A percentile compares a stretch with the other conserved stretches of the same genome.
Evolutionary conservation across 139 green algal species (phyloP).

Genomic region (Pedinophyceae sp.): DNA sequence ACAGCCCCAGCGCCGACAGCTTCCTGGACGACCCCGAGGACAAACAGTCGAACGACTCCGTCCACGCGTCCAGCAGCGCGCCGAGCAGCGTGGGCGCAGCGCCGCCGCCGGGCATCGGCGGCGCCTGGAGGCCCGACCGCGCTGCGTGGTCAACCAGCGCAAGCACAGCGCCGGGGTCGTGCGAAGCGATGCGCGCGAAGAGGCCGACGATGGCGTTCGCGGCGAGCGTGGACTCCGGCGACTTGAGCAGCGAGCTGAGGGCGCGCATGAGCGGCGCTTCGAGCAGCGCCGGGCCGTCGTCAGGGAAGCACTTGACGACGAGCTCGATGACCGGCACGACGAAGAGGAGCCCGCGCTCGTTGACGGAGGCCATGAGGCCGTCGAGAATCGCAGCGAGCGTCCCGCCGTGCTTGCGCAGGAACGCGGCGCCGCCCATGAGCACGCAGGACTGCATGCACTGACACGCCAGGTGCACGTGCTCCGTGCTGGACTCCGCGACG

Average conservation of each 20-base stretch:
- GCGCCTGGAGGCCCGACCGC: too few relatives aligned
- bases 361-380: constrained; percentile 37
- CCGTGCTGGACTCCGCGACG: constrained; percentile 41
- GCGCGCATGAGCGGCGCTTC: neutral
- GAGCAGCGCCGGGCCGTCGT: neutral
- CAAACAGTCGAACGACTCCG: neutral
- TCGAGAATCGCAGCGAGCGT: constrained; percentile 28
- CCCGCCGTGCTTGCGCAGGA: constrained; percentile 41
- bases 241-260: neutral
- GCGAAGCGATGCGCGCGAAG: neutral
- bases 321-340: constrained; percentile 28
- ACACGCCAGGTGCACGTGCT: constrained; percentile 34
- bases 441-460: constrained; percentile 35
- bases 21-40: neutral
- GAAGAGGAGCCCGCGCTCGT: constrained; percentile 41
- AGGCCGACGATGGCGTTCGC: neutral
- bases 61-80: neutral
- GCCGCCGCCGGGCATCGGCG: too few relatives aligned
- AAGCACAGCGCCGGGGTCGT: neutral
- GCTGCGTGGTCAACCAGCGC: too few relatives aligned
- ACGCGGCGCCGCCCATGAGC: constrained; percentile 38
- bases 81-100: too few relatives aligned
- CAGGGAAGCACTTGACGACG: constrained; percentile 1
- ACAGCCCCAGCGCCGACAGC: neutral
- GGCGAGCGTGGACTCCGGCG: neutral